Percentiles rank a stretch among this genome's conserved stretches.
These are phyloP conservation scores for Collariella sp. DNA, from an alignment of 495 filamentous ascomycete species.

Conservation along the genomic window DNA sequence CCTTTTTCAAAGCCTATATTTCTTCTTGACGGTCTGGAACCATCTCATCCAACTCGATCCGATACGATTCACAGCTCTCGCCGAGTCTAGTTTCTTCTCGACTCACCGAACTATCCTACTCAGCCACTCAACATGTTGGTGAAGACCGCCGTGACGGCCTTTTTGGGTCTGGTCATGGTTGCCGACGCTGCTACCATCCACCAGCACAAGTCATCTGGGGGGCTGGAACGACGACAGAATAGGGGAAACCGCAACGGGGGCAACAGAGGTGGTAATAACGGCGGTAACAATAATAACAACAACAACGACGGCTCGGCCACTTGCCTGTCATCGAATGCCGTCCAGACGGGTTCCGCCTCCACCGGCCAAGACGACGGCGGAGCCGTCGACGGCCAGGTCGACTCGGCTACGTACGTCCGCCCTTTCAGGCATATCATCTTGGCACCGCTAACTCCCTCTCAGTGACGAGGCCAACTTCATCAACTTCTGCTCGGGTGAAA, in stretches of 20 bases:
- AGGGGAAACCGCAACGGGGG: conserved; percentile 1
- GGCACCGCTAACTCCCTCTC: neutral
- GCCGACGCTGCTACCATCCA: conserved; percentile 34
- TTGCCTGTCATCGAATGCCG: conserved; percentile 36
- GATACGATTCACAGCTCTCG: conserved; percentile 9
- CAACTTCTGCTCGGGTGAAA: conserved; percentile 59
- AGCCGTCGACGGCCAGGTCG: conserved; percentile 42
- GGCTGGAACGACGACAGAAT: conserved; percentile 16
- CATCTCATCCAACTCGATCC: conserved; percentile 24
- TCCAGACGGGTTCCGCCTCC: conserved; percentile 43
- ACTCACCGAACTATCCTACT: neutral
- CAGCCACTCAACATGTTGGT: conserved; percentile 37
- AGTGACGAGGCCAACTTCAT: conserved; percentile 56
- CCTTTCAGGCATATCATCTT: neutral
- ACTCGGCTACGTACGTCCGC: conserved; percentile 45
- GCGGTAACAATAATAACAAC: conserved; percentile 13
- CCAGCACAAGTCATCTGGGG: conserved; percentile 23
- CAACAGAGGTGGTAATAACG: conserved; percentile 9
- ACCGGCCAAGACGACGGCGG: conserved; percentile 25
- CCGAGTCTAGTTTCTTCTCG: conserved; percentile 14
- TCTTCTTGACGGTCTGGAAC: conserved; percentile 40
- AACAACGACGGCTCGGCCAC: conserved; percentile 20
- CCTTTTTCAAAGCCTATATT: conserved; percentile 28
- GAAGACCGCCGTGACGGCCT: conserved; percentile 36
- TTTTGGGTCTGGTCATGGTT: conserved; percentile 34